Evolutionary conservation across 768 basidiomycete species (phyloP).

Genomic region (Lactarius indigo): DNA sequence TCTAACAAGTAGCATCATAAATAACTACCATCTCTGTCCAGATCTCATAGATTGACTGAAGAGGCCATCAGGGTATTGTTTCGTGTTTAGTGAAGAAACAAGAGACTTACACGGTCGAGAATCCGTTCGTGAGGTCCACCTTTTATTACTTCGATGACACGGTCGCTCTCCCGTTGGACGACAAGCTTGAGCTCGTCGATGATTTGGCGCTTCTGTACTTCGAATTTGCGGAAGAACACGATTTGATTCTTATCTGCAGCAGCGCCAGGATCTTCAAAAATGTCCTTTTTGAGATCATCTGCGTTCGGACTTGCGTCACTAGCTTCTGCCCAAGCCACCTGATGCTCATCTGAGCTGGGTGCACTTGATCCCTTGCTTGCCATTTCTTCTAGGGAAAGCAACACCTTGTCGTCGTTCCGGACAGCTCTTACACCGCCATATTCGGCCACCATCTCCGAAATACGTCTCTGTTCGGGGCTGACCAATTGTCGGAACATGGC

Average conservation of each 20-base stretch:
- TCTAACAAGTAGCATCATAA: neutral
- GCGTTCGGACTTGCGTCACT: neutral
- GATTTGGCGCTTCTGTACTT: slow-evolving; percentile 22
- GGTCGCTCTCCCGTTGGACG: slow-evolving; percentile 23
- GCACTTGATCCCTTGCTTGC: slow-evolving; percentile 1
- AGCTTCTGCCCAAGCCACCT: neutral
- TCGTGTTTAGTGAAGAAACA: too few relatives aligned
- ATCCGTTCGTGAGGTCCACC: slow-evolving; percentile 31
- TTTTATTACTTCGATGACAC: slow-evolving; percentile 23
- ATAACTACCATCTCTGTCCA: slow-evolving; percentile 27
- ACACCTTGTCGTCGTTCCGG: slow-evolving; percentile 21
- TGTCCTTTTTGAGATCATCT: slow-evolving; percentile 21
- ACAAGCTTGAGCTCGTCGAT: slow-evolving; percentile 19
- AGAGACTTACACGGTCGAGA: slow-evolving; percentile 4
- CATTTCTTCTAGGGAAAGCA: slow-evolving; percentile 25
- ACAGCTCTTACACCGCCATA: slow-evolving; percentile 29
- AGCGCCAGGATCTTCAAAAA: slow-evolving; percentile 25
- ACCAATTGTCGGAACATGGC: slow-evolving; percentile 20
- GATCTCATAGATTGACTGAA: slow-evolving; percentile 7
- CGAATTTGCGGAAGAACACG: slow-evolving; percentile 28
- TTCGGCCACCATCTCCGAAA: slow-evolving; percentile 13
- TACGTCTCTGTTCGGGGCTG: slow-evolving; percentile 20
- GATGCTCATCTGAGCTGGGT: neutral
- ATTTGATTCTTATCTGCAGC: slow-evolving; percentile 26
- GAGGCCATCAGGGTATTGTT: neutral